Base-by-base conservation (phyloP, 371 early-diverging fungal species). In the Neoconidiobolus thromboides region DNA sequence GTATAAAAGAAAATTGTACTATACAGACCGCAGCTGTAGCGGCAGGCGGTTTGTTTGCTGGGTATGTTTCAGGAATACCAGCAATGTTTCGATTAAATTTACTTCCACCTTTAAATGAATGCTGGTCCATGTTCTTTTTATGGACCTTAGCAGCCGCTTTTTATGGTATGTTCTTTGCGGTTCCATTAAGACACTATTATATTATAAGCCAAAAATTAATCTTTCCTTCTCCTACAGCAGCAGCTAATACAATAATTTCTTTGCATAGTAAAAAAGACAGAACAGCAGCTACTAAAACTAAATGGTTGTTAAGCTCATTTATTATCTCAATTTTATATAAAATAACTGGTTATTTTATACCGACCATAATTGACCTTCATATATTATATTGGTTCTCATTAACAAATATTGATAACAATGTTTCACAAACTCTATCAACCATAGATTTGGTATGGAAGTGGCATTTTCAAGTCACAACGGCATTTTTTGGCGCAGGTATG, bases 121-220 rank as follows among this genome's bases (percentile, higher is more conserved):
- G 78, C 63, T 68, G 74, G 43, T 76, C 68, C 47, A 68, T 74
- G 15, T 69, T 80, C 36, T 58, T 73, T 2, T 66, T 77, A 36
- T 81, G 80, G 74, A 74, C 80, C 4, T 69, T 73, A 49, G 71
- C 72, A 55, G 71, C 78, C 40, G 78, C 83, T 14, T 80, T 79
- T 71, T 82, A 78, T 43, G 86, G 86, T 62, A 68, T 83, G 43
- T 85, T 83, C 70, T 85, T 82, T 62, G 83, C 82, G 55, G 73
- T 85, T 39, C 86, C 86, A 48, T 78, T 85, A 40, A 81, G 86
- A 53, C 43, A 68, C 5, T 79, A 82, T 65, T 85, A 81, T 62
- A 75, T 85, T 60, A 72, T 85, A 65, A 78, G 82, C 60, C 79
- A 79, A 62, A 71, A 85, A 52, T 67, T 85, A 58, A 71, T 73